Percentiles rank a stretch among this genome's conserved stretches.
phyloP scores from a whole-genome alignment of 805 yeast genomes.

The Starmerella lactis-condensi region DNA sequence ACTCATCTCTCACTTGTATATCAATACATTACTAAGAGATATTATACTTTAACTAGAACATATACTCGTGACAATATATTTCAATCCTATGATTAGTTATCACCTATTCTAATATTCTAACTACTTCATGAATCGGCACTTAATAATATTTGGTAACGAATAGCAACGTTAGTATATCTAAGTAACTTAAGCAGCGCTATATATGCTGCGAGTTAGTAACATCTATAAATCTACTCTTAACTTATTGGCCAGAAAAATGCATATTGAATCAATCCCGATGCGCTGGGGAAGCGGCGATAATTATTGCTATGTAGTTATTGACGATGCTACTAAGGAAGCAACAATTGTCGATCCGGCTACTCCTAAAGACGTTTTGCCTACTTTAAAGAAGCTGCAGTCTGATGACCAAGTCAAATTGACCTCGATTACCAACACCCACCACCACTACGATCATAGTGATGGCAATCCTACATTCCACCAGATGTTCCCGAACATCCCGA shows the following conservation, averaged over 20 bases:
- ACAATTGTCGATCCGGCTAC: conserved; percentile 90
- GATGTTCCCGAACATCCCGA: conserved; percentile 32
- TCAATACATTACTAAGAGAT: too few relatives aligned
- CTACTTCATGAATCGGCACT: too few relatives aligned
- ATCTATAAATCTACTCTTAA: too few relatives aligned
- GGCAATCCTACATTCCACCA: conserved; percentile 39
- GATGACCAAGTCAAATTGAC: conserved; percentile 31
- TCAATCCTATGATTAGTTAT: too few relatives aligned
- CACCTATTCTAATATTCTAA: too few relatives aligned
- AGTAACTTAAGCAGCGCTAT: too few relatives aligned
- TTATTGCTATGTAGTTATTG: conserved; percentile 64
- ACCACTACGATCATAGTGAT: conserved; percentile 87
- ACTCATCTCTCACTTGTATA: too few relatives aligned
- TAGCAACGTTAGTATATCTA: too few relatives aligned
- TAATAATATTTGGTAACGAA: too few relatives aligned
- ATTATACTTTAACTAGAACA: too few relatives aligned
- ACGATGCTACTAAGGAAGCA: conserved; percentile 43
- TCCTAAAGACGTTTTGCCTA: conserved; percentile 47
- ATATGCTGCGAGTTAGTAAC: too few relatives aligned
- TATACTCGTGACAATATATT: too few relatives aligned
- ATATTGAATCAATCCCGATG: conserved; percentile 67
- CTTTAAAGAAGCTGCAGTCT: conserved; percentile 24
- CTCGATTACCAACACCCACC: conserved; percentile 88
- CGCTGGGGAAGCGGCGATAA: conserved; percentile 91
- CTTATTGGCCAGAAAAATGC: conserved; percentile 45